Evolutionary conservation across 2,329 filamentous ascomycete species (phyloP).

Genomic region (Fusarium ramigenum): DNA sequence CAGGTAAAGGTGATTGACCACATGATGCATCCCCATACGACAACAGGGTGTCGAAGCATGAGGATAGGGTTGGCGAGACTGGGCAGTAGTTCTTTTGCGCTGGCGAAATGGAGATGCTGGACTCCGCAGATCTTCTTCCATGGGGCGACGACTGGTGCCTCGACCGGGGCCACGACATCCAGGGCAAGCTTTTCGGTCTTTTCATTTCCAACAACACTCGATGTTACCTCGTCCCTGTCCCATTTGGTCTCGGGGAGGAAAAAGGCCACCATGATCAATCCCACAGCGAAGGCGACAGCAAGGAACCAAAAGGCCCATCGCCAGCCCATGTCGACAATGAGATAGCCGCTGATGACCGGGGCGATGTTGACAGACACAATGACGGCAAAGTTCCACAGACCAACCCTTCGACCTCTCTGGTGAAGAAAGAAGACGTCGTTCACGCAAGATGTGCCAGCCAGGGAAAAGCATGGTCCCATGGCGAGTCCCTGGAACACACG

Average conservation of each 20-base stretch:
- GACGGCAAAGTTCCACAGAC: not conserved
- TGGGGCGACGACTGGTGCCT: not conserved
- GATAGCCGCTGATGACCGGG: slow-evolving; percentile 1
- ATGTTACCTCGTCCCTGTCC: not conserved
- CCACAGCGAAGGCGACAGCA: not conserved
- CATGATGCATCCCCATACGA: not conserved
- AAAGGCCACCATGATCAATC: not conserved
- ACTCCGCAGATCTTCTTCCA: not conserved
- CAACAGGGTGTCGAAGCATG: not conserved
- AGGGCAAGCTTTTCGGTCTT: not conserved
- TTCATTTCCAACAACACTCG: not conserved
- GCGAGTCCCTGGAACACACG: not conserved
- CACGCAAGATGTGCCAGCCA: not conserved
- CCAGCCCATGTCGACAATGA: slow-evolving; percentile 3
- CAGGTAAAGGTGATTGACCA: slow-evolving; percentile 9
- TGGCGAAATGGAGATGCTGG: not conserved
- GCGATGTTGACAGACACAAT: slow-evolving; percentile 1
- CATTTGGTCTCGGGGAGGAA: not conserved
- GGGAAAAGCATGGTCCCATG: not conserved
- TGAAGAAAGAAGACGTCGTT: slow-evolving; percentile 1
- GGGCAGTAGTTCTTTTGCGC: not conserved
- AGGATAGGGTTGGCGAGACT: not conserved
- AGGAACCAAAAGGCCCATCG: slow-evolving; percentile 3
- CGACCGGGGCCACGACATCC: no score
- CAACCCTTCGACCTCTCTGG: not conserved